Evolutionary conservation across 768 basidiomycete species (phyloP), one percentile per base, ranked within the genome.

Genomic region (Cytidiella melzeri): DNA sequence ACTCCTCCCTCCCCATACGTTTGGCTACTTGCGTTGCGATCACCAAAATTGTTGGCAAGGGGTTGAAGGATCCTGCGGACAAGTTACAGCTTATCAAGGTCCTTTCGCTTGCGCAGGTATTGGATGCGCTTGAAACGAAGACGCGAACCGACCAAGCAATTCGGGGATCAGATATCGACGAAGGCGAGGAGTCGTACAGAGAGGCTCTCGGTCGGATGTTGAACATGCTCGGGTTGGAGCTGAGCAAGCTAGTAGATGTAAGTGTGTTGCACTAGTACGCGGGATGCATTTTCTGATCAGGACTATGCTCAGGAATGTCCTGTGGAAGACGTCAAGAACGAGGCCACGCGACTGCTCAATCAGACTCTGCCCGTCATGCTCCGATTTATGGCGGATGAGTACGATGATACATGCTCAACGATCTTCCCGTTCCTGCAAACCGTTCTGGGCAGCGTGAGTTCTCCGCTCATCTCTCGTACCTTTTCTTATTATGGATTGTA

Each of bases 51-150:
- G 76, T 95, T n/a, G 71, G 80, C 21, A 98, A 98, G 66, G 96
- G 96, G 15, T 75, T 98, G 39, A 93, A 98, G 61, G 92, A 94
- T 59, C 81, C 90, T 0, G 74, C 74, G 30, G 93, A 95, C 63
- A 96, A 96, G 65, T 67, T 99, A 7, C 87, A 91, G 58, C 74
- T 98, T 13, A 74, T 98, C 58, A 86, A 91, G 60, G 89, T 96
- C 3, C 76, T 99, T 26, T 86, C 94, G 18, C 70, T 98, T 23
- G 84, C 83, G 10, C 78, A 85, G 53, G 87, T 95, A 18, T 70
- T 98, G 10, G 82, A 83, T 36, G 83, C 86, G 1, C 70, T 98
- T 20, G 90, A 95, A 68, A 64, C 76, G 20, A 85, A 87, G 65
- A 87, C 88, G 9, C 75, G 84, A 23, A 67, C 70, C 49, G 77